Conservation (phyloP, 768 basidiomycete genomes). For the Pleurotus salmoneostramineus region DNA sequence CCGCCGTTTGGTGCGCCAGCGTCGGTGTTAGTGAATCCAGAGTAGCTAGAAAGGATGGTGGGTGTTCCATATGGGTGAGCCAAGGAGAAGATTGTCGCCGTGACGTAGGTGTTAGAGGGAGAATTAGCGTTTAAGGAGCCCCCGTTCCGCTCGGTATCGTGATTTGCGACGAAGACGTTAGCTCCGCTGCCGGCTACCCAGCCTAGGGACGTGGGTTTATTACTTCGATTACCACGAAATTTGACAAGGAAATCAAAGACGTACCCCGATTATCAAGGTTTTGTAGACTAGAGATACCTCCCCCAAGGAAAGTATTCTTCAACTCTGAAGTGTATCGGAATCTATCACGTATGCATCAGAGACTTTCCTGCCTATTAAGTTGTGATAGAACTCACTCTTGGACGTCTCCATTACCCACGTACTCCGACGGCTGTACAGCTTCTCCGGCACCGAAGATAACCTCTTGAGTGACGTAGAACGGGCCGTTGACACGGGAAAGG, state of each 20-base stretch:
- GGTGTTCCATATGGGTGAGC: conserved; percentile 68
- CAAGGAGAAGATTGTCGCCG: conserved; percentile 59
- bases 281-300: conserved; percentile 48
- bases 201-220: conserved; percentile 26
- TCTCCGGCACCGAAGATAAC: conserved; percentile 49
- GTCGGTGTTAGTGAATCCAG: conserved; percentile 40
- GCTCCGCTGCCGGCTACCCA: conserved; percentile 53
- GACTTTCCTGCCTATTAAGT: not conserved
- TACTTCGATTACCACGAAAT: not conserved
- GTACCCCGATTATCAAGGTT: conserved; percentile 48
- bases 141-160: conserved; percentile 68
- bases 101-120: conserved; percentile 59
- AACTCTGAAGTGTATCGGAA: conserved; percentile 60
- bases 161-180: conserved; percentile 66
- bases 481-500: conserved; percentile 35
- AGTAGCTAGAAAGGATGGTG: conserved; percentile 58
- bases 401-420: conserved; percentile 54
- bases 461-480: conserved; percentile 60
- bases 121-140: conserved; percentile 55
- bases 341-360: conserved; percentile 16
- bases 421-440: conserved; percentile 53
- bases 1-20: conserved; percentile 61
- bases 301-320: conserved; percentile 44
- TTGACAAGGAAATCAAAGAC: not conserved
- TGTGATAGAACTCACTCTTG: conserved; percentile 46